Evolutionary conservation across 768 basidiomycete genomes (phyloP), one percentile per base, ranked within the genome.

Genomic region (Podaxis mareebaensis): DNA sequence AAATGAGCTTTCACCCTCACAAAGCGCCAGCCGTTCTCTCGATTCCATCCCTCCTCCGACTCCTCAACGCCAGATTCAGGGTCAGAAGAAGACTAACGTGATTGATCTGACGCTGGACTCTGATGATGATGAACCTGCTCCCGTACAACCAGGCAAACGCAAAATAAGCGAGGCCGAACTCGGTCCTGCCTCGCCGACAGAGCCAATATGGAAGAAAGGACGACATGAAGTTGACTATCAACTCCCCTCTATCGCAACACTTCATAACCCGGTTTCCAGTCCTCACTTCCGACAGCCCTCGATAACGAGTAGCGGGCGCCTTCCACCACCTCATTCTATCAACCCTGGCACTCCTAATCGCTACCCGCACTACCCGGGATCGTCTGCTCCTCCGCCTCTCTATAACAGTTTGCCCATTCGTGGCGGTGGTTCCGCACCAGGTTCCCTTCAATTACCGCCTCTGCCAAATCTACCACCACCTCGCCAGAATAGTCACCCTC

Each of bases 21-120:
- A 83, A 64, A 80, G 72, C 66, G 73, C 69, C 69, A 75, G 61
- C 73, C 78, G 33, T 71, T 76, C 66, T 72, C 76, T 61, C 64
- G 73, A 53, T 59, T 71, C 55, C 66, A 70, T 51, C 73, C 67
- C 12, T 67, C 66, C 60, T 66, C 71, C 30, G 67, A 68, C 59
- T 54, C 71, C 24, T 65, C 70, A 56, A 56, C 66, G 8, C 68
- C 75, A 58, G 75, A 74, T 20, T 24, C 49, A 46, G 44, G 20
- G 63, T 74, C 74, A 56, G 73, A 73, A 65, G 70, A 58, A 49
- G 24, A 75, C 78, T 12, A 82, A 85, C 66, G 87, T 96, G 49
- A 95, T 96, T 66, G 95, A 96, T 72, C 77, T 96, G 63, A 95
- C 95, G 3, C 77, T 88, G 64, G 91, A 93, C 58, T 71, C 71